Evolutionary conservation across 306 rosid species (phyloP).

Genomic region (Cucumis sativus): DNA sequence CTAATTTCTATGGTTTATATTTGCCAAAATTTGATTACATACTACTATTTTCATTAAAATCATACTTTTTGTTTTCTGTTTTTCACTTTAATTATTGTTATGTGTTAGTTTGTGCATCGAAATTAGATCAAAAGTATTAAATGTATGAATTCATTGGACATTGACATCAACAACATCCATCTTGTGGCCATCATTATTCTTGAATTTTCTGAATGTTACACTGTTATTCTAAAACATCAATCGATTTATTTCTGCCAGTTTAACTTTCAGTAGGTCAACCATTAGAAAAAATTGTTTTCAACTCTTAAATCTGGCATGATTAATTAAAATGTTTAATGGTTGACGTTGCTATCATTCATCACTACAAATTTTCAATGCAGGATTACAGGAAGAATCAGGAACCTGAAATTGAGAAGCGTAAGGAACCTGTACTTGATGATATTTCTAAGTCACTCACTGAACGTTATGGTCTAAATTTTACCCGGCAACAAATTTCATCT

Average conservation of each 20-base stretch:
- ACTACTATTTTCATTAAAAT: neutral
- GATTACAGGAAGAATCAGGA: conserved; percentile 50
- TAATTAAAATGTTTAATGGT: neutral
- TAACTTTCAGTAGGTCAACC: neutral
- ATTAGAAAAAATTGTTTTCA: neutral
- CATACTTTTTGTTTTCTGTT: neutral
- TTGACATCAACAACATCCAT: neutral
- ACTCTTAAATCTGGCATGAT: neutral
- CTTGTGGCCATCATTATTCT: neutral
- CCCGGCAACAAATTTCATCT: conserved; percentile 56
- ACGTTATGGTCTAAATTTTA: conserved; percentile 61
- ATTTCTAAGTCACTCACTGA: conserved; percentile 40
- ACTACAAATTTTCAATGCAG: conserved; percentile 28
- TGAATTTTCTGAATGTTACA: neutral
- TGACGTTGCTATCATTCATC: conserved; percentile 1
- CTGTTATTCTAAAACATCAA: neutral
- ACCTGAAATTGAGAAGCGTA: conserved; percentile 64
- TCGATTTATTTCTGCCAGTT: neutral
- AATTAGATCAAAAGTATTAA: neutral
- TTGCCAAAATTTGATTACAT: neutral
- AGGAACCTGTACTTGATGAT: conserved; percentile 61
- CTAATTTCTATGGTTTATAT: neutral
- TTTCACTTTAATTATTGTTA: neutral
- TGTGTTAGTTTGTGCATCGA: neutral
- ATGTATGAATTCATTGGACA: neutral